Base-by-base conservation (phyloP, 345 rosid species). In the Ceriops zippeliana region DNA sequence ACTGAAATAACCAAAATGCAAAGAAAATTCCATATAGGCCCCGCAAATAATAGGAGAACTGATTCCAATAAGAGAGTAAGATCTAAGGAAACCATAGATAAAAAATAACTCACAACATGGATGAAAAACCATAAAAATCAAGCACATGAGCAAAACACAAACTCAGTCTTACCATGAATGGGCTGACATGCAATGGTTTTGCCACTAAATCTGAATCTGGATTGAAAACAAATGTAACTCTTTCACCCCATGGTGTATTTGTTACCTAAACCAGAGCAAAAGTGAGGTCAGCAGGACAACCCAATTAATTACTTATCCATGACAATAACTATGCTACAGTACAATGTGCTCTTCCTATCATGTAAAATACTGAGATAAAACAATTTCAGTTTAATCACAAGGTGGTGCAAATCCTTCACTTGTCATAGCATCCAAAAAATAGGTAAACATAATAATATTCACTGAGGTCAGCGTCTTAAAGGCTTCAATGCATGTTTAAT, bases 191-290 rank as follows among this genome's bases (percentile, higher is more conserved):
- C 71, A 93, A 81, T 37, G 92, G 88, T 73, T 93, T 93, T 34
- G 96, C 96, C 74, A 93, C 87, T 70, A 80, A 30, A 81, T 90
- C 96, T n/a, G 96, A 89, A 63, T 83, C 75, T 38, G 96, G 96
- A 27, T 89, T 56, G 84, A 93, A 93, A 58, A 85, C 90, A 81
- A 91, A 93, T 1, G 67, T 70, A 35, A 88, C 96, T 49, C 96
- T 81, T 75, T 93, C 97, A 7, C 89, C 96, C 97, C 99, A 93
- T 8, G 99, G 99, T 24, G 96, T 89, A 76, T 91, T 93, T 31
- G 99, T 93, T 65, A 93, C 97, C 98, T 91, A 69, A 6, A 65
- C 53, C 79, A 76, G 9, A 71, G 72, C 28, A 42, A 24, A 46
- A 49, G 15, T 38, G 27, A 21, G 0, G 65, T 66, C 65, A 76